Base-by-base conservation (phyloP, 192 early-diverging fungal species). In the Backusella australiensis region DNA sequence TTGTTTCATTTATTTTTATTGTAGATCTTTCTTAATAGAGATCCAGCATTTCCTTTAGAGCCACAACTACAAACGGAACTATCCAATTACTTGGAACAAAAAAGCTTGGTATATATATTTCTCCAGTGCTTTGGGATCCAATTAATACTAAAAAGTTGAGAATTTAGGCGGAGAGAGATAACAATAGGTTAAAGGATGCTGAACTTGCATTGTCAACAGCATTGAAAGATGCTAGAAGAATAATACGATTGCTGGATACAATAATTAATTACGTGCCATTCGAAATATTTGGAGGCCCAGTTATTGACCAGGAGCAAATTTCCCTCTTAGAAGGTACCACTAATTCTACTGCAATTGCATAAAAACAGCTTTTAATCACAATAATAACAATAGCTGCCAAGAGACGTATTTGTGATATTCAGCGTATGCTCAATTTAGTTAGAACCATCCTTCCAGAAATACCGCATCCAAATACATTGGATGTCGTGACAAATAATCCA, bases 371-470 rank as follows among this genome's bases (percentile, higher is more conserved):
- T 36, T 66, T 34, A 63, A 29, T 6, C 46, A 6, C 19, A 19
- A 49, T 26, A 63, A 26, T 29, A 63, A 63, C 12, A 32, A 35
- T 34, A 75, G 74, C 32, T 67, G 65, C 74, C 0, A 42, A 44
- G 32, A 67, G 38, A 36, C 65, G 66, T 41, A 39, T 68, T 35
- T 73, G 52, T 39, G 63, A 67, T 14, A 35, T 56, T 23, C 80
- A 81, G 32, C 56, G 71, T 38, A 29, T 49, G 49, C 46, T 81
- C 15, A 73, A 81, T 63, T 26, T 59, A 11, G 80, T 69, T 1
- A 67, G 80, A 17, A 65, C 56, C 12, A 39, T 71, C 1, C 39
- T 81, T 29, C 80, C 80, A 5, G 80, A 81, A 53, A 81, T 81
- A 3, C 80, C 80, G 17, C 34, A 74, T 53, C 75, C 80, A 44